Conservation (phyloP, 2,329 filamentous ascomycete genomes). For the Stachybotrys chartarum region DNA sequence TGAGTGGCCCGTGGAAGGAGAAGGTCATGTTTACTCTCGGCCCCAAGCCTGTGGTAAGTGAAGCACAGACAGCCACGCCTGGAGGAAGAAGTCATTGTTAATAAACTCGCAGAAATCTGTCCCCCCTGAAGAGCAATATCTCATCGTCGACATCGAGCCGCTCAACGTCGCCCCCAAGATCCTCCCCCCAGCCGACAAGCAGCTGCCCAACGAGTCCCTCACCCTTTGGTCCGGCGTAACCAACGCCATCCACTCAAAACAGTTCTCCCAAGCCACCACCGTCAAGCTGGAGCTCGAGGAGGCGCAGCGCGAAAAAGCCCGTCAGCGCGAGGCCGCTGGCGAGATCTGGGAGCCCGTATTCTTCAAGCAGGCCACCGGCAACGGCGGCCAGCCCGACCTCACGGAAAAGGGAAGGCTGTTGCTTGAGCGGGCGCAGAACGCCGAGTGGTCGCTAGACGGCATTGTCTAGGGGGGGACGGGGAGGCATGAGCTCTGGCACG, state of each 20-base stretch:
- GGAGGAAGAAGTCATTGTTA: not conserved
- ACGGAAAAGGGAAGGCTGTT: slow-evolving; percentile 46
- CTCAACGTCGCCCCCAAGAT: slow-evolving; percentile 73
- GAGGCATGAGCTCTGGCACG: not conserved
- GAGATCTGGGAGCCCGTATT: slow-evolving; percentile 80
- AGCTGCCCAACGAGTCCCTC: slow-evolving; percentile 84
- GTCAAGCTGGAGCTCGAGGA: slow-evolving; percentile 92
- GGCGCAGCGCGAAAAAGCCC: slow-evolving; percentile 74
- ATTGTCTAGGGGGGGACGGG: slow-evolving; percentile 22
- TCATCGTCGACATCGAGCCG: slow-evolving; percentile 84
- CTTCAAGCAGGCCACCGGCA: slow-evolving; percentile 59
- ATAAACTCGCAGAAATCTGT: slow-evolving; percentile 27
- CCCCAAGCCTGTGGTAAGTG: slow-evolving; percentile 53
- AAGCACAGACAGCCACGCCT: too few species aligned
- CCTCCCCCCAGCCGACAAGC: slow-evolving; percentile 67
- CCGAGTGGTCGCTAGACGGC: slow-evolving; percentile 43
- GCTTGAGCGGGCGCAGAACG: slow-evolving; percentile 44
- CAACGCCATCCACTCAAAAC: slow-evolving; percentile 73
- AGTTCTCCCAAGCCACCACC: slow-evolving; percentile 76
- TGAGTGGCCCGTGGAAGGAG: slow-evolving; percentile 83
- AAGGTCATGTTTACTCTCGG: slow-evolving; percentile 56
- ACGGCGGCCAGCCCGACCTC: slow-evolving; percentile 47
- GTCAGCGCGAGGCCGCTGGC: slow-evolving; percentile 64
- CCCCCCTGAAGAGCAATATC: slow-evolving; percentile 53
- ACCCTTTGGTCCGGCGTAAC: slow-evolving; percentile 86